Percentiles rank a stretch among this genome's conserved stretches.
These are phyloP conservation scores for Podospora fimiseda DNA, from an alignment of 495 filamentous ascomycete species.

Conservation along the genomic window DNA sequence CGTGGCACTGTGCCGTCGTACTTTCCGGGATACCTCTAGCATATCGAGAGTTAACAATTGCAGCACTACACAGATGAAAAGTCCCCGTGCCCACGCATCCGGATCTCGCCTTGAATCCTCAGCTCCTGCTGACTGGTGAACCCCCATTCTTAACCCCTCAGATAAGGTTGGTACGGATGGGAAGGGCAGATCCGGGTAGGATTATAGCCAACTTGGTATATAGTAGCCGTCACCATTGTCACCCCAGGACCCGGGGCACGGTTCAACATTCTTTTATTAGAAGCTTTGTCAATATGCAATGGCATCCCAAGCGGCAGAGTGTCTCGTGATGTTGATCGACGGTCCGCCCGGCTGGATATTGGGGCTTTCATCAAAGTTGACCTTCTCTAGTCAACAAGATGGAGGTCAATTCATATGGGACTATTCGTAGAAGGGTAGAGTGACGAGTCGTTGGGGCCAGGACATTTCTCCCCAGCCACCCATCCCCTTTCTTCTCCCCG, in stretches of 20 bases:
- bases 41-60: not conserved
- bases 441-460: conserved; percentile 21
- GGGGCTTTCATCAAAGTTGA: not conserved
- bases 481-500: conserved; percentile 3
- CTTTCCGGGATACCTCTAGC: not conserved
- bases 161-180: conserved; percentile 18
- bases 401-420: conserved; percentile 24
- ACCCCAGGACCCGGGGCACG: conserved; percentile 17
- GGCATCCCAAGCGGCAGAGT: conserved; percentile 7
- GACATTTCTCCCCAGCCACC: not conserved
- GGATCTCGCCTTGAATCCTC: conserved; percentile 6
- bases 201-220: conserved; percentile 10
- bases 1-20: not conserved
- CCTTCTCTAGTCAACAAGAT: conserved; percentile 6
- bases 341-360: conserved; percentile 5
- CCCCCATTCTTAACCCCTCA: not conserved
- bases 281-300: conserved; percentile 13
- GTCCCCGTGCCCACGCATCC: conserved; percentile 3
- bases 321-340: conserved; percentile 6
- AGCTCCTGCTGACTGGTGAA: not conserved
- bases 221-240: conserved; percentile 12
- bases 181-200: conserved; percentile 20
- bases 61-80: not conserved
- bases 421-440: conserved; percentile 13
- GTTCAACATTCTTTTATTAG: conserved; percentile 25